Evolutionary conservation across 257 asterid species (phyloP).

Genomic region (Perilla frutescens): DNA sequence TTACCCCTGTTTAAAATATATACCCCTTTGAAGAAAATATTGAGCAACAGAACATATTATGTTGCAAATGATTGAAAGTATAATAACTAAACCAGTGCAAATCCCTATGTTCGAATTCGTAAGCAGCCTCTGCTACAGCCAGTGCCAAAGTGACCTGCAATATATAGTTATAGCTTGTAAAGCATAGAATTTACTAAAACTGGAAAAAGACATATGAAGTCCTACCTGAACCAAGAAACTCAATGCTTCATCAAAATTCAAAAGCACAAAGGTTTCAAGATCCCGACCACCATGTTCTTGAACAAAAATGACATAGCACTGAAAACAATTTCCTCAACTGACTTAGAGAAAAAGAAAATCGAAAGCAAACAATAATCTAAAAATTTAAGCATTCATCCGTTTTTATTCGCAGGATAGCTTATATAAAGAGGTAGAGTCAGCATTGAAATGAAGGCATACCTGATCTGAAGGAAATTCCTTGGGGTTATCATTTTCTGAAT

Average conservation of each 20-base stretch:
- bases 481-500: slow-evolving; percentile 93
- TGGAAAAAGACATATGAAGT: slow-evolving; percentile 21
- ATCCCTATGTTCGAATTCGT: slow-evolving; percentile 95
- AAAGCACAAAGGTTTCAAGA: slow-evolving; percentile 89
- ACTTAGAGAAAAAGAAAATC: slow-evolving; percentile 26
- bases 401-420: slow-evolving; percentile 12
- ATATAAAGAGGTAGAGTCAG: not conserved
- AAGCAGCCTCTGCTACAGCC: slow-evolving; percentile 95
- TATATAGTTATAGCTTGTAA: slow-evolving; percentile 30
- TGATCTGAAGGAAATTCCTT: slow-evolving; percentile 77
- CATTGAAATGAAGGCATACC: slow-evolving; percentile 47
- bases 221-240: slow-evolving; percentile 85
- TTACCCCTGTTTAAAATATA: slow-evolving; percentile 75
- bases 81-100: slow-evolving; percentile 77
- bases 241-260: slow-evolving; percentile 80
- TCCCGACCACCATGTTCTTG: slow-evolving; percentile 97
- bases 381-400: slow-evolving; percentile 14
- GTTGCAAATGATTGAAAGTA: slow-evolving; percentile 34
- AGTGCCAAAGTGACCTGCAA: slow-evolving; percentile 83
- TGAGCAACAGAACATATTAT: slow-evolving; percentile 22
- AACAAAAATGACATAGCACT: slow-evolving; percentile 81
- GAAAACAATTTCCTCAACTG: slow-evolving; percentile 38
- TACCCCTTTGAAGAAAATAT: slow-evolving; percentile 32
- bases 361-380: slow-evolving; percentile 17
- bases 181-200: slow-evolving; percentile 29